phyloP scores from a whole-genome alignment of 805 yeast genomes.

The Monosporozyma aerobia region DNA sequence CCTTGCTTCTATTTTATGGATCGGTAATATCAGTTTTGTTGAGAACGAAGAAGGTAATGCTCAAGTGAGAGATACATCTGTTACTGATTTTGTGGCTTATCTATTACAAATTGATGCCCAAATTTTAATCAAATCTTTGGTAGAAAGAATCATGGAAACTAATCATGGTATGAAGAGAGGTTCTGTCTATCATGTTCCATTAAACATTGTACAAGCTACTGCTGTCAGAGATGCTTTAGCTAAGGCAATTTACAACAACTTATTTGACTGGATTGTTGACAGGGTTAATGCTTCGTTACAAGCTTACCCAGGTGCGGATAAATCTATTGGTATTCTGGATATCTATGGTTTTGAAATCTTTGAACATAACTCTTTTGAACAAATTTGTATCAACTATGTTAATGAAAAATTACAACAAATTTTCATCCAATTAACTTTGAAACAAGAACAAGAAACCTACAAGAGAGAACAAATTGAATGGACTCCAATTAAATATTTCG shows the following conservation, averaged over 20 bases:
- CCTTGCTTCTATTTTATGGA: slow-evolving; percentile 82
- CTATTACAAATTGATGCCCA: slow-evolving; percentile 70
- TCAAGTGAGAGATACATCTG: slow-evolving; percentile 70
- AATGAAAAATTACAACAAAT: slow-evolving; percentile 95
- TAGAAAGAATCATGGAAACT: slow-evolving; percentile 82
- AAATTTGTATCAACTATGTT: slow-evolving; percentile 89
- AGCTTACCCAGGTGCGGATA: slow-evolving; percentile 40
- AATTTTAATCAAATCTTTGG: slow-evolving; percentile 54
- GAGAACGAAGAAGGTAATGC: slow-evolving; percentile 88
- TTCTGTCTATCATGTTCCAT: slow-evolving; percentile 87
- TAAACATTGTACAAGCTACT: slow-evolving; percentile 84
- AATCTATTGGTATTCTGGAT: slow-evolving; percentile 88
- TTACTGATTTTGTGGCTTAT: slow-evolving; percentile 92
- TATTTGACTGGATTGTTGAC: slow-evolving; percentile 93
- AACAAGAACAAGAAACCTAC: slow-evolving; percentile 96
- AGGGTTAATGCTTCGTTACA: slow-evolving; percentile 78
- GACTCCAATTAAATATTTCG: slow-evolving; percentile 96
- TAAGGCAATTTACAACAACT: slow-evolving; percentile 82
- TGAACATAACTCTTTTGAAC: slow-evolving; percentile 91
- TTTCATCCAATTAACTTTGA: slow-evolving; percentile 88
- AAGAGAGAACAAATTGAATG: slow-evolving; percentile 91
- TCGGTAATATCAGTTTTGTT: slow-evolving; percentile 79
- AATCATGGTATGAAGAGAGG: slow-evolving; percentile 85
- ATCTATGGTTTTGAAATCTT: slow-evolving; percentile 95
- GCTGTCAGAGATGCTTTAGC: slow-evolving; percentile 95